Base-by-base conservation (phyloP, 2,329 filamentous ascomycete genomes). In the Colletotrichum navitas region DNA sequence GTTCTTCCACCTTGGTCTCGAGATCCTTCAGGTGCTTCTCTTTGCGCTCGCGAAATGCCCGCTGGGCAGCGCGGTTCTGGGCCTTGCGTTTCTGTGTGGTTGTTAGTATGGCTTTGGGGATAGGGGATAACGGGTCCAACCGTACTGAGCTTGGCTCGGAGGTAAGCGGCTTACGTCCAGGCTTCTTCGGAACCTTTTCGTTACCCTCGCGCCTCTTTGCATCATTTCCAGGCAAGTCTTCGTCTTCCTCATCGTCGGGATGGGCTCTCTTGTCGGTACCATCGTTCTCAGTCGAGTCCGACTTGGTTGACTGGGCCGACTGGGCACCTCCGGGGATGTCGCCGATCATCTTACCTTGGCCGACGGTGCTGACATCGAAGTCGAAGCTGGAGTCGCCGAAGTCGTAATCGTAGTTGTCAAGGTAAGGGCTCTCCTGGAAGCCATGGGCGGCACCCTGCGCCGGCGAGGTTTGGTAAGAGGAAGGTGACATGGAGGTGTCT, bases 101-200 rank as follows among this genome's bases (percentile, higher is more conserved):
- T 10, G 61, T 71, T 47, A 52, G 43, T 39, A 61, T 41, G 49
- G 10, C 58, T 71, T 26, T 49, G 29, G 10, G 6, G 10, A 21
- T 4, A 4, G n/a, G 32, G 11, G 56, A 11, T 24, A 32, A 11
- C 55, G 29, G 18, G 11, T 39, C 34, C 54, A 36, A 32, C 63
- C 95, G 85, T 91, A 98, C 95, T 76, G 95, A 96, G 76, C 93
- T 98, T 32, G 96, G 96, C 82, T 98, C 96, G 29, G 94, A 97
- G 59, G 94, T 98, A 77, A 98, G 86, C 26, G 95, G 96, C 86
- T 99, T 99, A 74, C 96, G 90, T 62, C 96, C 96, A 5, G 96
- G 95, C 84, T 98, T 99, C 89, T 98, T 98, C 32, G 94, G 90
- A 54, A 91, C 87, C 83, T 96, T 97, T 55, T 95, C 94, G 67